Base-by-base conservation (phyloP, 305 asterid genomes). In the Nicotiana rustica region DNA sequence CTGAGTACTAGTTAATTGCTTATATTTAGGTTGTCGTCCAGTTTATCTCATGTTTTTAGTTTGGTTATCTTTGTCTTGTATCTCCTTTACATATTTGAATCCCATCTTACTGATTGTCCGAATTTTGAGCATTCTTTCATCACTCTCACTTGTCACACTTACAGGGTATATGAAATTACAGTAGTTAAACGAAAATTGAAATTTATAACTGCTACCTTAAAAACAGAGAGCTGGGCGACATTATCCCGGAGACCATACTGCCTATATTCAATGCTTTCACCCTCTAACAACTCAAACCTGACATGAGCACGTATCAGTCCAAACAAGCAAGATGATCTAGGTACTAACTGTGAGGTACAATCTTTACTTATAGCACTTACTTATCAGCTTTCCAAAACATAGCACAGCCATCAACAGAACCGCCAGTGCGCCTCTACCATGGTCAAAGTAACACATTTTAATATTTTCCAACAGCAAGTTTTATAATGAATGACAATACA, bases 371-470 rank as follows among this genome's bases (percentile, higher is more conserved):
- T 19, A 47, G 83, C 56, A 69, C 68, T 82, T 76, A 87, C 88
- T 82, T 87, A 59, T 85, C 87, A 38, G 80, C 78, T 73, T 76
- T 87, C 90, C 87, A 85, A 61, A 87, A 83, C 83, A 80, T 83
- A 60, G 87, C 88, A 83, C 88, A 87, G 55, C 88, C 88, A 81
- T 87, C 90, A 10, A 81, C 87, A 77, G 36, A 76, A 65, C 81
- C 84, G 21, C 90, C 90, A 47, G 90, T 87, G 21, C 90, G 88
- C 83, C 87, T 87, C 90, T 87, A 70, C 60, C 60, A 59, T 12
- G 35, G 36, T 31, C 4, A 60, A 56, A 44, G 29, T 64, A 82
- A 14, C 13, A 21, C 35, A 77, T 18, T 62, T 9, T 2, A 8
- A 19, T 65, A 36, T 2, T 41, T 41, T 49, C 52, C 79, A 75